A percentile compares a stretch with the other conserved stretches of the same genome.
Evolutionary conservation across 306 rosid genomes (phyloP).

Genomic region (Vigna unguiculata): DNA sequence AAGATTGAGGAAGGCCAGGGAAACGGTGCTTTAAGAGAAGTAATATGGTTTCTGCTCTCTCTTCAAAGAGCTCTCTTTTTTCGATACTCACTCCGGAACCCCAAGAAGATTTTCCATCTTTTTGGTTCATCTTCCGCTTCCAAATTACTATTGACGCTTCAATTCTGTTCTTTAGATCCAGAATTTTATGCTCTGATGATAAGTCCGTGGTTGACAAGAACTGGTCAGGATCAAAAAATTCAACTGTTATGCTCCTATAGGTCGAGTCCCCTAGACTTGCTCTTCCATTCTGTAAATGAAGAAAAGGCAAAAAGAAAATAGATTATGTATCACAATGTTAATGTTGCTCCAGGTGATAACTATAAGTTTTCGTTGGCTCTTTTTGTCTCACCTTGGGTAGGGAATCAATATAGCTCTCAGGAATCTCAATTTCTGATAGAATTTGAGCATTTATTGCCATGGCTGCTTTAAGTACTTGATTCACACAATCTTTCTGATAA

Average conservation of each 20-base stretch:
- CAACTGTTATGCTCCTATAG: constrained; percentile 81
- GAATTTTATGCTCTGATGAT: constrained; percentile 86
- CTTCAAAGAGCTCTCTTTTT: constrained; percentile 95
- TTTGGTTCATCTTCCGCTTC: constrained; percentile 94
- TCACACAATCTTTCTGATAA: constrained; percentile 92
- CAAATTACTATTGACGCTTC: constrained; percentile 97
- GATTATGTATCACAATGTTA: not conserved
- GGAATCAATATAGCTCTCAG: constrained; percentile 87
- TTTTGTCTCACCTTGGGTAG: constrained; percentile 81
- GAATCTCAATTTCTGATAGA: constrained; percentile 92
- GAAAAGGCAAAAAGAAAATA: not conserved
- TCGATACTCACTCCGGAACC: constrained; percentile 94
- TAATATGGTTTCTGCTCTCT: constrained; percentile 96
- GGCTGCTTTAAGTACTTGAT: constrained; percentile 98
- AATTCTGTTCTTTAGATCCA: constrained; percentile 88
- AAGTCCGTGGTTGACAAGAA: constrained; percentile 82
- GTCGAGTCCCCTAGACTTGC: constrained; percentile 91
- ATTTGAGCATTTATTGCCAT: constrained; percentile 98
- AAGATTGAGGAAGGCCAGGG: constrained; percentile 93
- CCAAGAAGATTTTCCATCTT: constrained; percentile 90
- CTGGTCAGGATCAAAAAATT: constrained; percentile 91
- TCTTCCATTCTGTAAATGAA: constrained; percentile 78
- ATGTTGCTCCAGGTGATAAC: not conserved
- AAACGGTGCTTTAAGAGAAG: constrained; percentile 89
- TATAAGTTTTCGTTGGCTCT: not conserved